Conservation (phyloP, 129 eudicot genomes). For the Smallanthus sonchifolius region DNA sequence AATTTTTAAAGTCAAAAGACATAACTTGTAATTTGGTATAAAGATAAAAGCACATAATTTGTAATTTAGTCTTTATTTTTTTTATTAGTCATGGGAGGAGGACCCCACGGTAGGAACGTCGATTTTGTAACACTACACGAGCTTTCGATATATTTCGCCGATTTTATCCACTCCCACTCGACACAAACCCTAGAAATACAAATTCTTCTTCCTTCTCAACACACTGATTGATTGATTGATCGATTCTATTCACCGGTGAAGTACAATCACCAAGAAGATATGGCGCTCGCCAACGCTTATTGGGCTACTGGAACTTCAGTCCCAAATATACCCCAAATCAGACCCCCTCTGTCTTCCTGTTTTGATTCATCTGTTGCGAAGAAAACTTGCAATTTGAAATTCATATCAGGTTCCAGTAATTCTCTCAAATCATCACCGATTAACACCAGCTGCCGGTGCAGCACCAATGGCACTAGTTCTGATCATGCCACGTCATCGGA, state of each 20-base stretch:
- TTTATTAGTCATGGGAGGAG: neutral
- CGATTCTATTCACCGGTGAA: neutral
- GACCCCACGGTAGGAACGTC: slow-evolving; percentile 13
- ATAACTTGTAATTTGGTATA: no score
- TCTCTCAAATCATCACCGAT: slow-evolving; percentile 18
- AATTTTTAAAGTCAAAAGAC: no score
- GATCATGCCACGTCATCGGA: slow-evolving; percentile 41
- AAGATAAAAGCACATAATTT: no score
- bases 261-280: neutral
- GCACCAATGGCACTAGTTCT: slow-evolving; percentile 8
- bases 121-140: neutral
- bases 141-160: slow-evolving; percentile 31
- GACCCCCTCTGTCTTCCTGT: slow-evolving; percentile 26
- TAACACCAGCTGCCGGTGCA: slow-evolving; percentile 36
- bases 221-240: neutral
- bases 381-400: slow-evolving; percentile 22
- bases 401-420: slow-evolving; percentile 21
- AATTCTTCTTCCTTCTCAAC: neutral
- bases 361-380: slow-evolving; percentile 17
- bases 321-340: slow-evolving; percentile 43
- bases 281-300: slow-evolving; percentile 65
- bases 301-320: slow-evolving; percentile 61
- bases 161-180: slow-evolving; percentile 44
- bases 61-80: no score
- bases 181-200: slow-evolving; percentile 24